phyloP scores from a whole-genome alignment of 345 rosid species.

The Ceriops decandra region DNA sequence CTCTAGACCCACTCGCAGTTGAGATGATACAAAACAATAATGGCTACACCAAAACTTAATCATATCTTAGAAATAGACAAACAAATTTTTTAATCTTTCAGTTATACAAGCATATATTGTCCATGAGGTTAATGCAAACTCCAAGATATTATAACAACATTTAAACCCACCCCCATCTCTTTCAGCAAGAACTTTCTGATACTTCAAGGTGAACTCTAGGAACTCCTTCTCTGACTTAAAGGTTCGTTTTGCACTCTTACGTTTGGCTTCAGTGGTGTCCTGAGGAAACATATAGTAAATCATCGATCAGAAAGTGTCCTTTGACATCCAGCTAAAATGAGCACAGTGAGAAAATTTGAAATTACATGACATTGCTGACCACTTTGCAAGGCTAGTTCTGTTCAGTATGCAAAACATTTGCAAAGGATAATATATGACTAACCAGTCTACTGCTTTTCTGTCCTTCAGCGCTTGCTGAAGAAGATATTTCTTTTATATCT shows the following conservation, averaged over 20 bases:
- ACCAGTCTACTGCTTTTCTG: constrained; percentile 60
- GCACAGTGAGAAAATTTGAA: background rate
- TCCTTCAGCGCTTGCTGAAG: constrained; percentile 39
- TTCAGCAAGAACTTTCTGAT: constrained; percentile 87
- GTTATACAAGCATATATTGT: background rate
- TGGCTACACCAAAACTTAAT: no score
- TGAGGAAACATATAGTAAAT: constrained; percentile 25
- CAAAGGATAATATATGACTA: constrained; percentile 20
- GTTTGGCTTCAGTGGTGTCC: constrained; percentile 68
- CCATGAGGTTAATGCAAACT: background rate
- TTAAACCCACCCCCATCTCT: constrained; percentile 66
- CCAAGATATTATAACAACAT: constrained; percentile 9
- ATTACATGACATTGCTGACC: background rate
- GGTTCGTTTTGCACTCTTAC: constrained; percentile 58
- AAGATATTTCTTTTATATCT: constrained; percentile 36
- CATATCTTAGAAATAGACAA: background rate
- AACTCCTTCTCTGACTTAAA: constrained; percentile 77
- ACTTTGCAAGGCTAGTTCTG: background rate
- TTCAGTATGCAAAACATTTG: background rate
- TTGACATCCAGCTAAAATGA: background rate
- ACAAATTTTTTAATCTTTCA: background rate
- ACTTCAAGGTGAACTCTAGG: constrained; percentile 74
- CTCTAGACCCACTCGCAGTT: no score
- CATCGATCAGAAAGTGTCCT: background rate
- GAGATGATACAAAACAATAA: no score